A percentile compares a stretch with the other conserved stretches of the same genome.
Conservation (phyloP, 2,329 filamentous ascomycete species). For the Simplicillium sp. region DNA sequence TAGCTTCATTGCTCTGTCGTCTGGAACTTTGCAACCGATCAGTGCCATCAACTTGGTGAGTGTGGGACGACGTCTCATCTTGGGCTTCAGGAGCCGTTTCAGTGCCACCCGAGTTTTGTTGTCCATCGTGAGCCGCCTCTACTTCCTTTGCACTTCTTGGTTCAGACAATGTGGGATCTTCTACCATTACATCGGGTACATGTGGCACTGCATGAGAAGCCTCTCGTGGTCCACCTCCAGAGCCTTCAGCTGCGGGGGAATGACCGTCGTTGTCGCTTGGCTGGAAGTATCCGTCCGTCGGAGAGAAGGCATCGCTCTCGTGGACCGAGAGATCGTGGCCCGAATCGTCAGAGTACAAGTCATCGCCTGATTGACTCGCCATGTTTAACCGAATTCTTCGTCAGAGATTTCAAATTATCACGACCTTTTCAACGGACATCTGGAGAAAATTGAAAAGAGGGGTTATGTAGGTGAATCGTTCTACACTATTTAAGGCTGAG, state of each 20-base stretch:
- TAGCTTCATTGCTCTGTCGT: too few species aligned
- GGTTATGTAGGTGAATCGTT: too few species aligned
- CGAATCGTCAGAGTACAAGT: slow-evolving; percentile 1
- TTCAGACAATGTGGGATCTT: slow-evolving; percentile 1
- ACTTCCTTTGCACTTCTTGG: not conserved
- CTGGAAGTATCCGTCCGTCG: slow-evolving; percentile 1
- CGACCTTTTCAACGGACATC: too few species aligned
- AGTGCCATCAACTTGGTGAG: not conserved
- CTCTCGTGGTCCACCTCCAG: not conserved
- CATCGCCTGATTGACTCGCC: not conserved
- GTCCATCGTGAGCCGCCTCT: not conserved
- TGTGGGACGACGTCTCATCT: not conserved
- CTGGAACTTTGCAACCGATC: not conserved
- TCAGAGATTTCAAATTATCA: too few species aligned
- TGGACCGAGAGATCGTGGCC: not conserved
- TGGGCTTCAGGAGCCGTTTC: not conserved
- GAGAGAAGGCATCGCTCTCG: not conserved
- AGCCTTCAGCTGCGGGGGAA: not conserved
- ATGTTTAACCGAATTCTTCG: not conserved
- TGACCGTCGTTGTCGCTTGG: not conserved
- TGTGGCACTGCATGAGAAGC: slow-evolving; percentile 1
- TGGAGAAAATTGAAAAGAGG: too few species aligned
- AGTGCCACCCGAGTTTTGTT: not conserved
- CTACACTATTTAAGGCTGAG: too few species aligned
- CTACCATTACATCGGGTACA: slow-evolving; percentile 1